These are phyloP conservation scores for Trichoderma asperelloides DNA, from an alignment of 495 filamentous ascomycete genomes.

Conservation along the genomic window DNA sequence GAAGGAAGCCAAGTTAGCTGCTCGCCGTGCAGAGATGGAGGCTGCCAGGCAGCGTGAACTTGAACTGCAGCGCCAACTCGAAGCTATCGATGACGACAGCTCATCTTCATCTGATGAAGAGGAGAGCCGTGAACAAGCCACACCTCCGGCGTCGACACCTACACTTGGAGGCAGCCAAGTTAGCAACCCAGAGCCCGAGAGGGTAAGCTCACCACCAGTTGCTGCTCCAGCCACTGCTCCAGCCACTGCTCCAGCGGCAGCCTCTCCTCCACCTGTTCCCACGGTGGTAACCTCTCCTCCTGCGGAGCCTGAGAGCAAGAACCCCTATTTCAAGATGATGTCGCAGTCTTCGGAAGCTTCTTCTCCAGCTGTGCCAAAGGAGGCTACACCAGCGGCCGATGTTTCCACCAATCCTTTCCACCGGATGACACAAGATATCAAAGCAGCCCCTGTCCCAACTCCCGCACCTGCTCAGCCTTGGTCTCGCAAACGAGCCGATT, in stretches of 20 bases:
- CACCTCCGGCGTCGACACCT: slow-evolving; percentile 75
- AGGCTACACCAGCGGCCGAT: slow-evolving; percentile 38
- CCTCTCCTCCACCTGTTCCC: slow-evolving; percentile 33
- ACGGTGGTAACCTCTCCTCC: slow-evolving; percentile 37
- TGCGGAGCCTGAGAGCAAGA: slow-evolving; percentile 39
- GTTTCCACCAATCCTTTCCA: slow-evolving; percentile 94
- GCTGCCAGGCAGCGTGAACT: slow-evolving; percentile 79
- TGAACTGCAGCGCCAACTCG: slow-evolving; percentile 78
- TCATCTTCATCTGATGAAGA: slow-evolving; percentile 85
- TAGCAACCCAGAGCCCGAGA: slow-evolving; percentile 45
- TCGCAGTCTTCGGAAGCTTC: slow-evolving; percentile 39
- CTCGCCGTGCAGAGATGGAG: slow-evolving; percentile 87
- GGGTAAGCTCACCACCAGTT: slow-evolving; percentile 35
- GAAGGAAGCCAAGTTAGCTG: slow-evolving; percentile 75
- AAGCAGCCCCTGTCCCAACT: slow-evolving; percentile 23
- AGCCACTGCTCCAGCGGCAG: slow-evolving; percentile 15
- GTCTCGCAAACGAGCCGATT: slow-evolving; percentile 32
- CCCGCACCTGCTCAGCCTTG: slow-evolving; percentile 22
- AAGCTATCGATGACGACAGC: slow-evolving; percentile 62
- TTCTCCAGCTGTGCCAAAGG: slow-evolving; percentile 31
- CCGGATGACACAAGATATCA: slow-evolving; percentile 58
- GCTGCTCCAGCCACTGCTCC: slow-evolving; percentile 13
- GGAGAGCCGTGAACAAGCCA: slow-evolving; percentile 71
- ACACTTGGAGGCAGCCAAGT: slow-evolving; percentile 47
- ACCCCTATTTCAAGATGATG: slow-evolving; percentile 44